Evolutionary conservation across 1,284 basidiomycete genomes (phyloP), one percentile per base, ranked within the genome.

Genomic region (Cutaneotrichosporon cutaneum): DNA sequence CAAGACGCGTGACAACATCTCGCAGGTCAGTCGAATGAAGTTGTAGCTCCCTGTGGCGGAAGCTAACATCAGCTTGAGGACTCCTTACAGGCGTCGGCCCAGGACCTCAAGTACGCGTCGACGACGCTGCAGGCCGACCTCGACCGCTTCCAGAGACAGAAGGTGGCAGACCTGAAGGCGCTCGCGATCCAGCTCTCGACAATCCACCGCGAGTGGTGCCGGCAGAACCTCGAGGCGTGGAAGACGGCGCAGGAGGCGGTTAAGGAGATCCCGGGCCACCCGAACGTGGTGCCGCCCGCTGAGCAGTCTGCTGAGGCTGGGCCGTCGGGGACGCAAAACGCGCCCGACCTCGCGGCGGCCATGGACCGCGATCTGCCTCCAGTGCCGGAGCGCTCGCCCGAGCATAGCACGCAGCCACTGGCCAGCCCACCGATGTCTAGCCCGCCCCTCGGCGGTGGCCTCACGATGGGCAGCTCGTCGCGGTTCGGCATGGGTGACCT

Each of bases 91-190:
- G 82, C 93, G 22, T 86, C 90, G 1, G 90, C 90, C 2, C 90
- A 92, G 73, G 94, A 99, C 78, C 83, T 99, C 55, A 94, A 95
- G 73, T 98, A 96, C 78, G 91, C 93, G 0, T 94, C 90, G 69
- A 90, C 88, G 44, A 96, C 94, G 18, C 95, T 99, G 59, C 96
- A 99, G 77, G 92, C 92, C 7, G 96, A 99, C 80, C 82, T 99
- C 66, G 96, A 99, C 80, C 86, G 96, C 45, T 99, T 99, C 81
- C 96, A 99, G 77, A 85, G 96, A 22, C 94, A 98, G 81, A 99
- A 99, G 78, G 95, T 99, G 5, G 91, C 92, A 3, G 96, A 99
- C 81, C 72, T 99, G 65, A 84, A 92, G 44, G 89, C 94, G 73
- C 92, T 99, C 90, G 83, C 90, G 56, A 89, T 98, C 66, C 86